Evolutionary conservation across 768 basidiomycete genomes (phyloP).

Genomic region (Gymnopilus dilepis): DNA sequence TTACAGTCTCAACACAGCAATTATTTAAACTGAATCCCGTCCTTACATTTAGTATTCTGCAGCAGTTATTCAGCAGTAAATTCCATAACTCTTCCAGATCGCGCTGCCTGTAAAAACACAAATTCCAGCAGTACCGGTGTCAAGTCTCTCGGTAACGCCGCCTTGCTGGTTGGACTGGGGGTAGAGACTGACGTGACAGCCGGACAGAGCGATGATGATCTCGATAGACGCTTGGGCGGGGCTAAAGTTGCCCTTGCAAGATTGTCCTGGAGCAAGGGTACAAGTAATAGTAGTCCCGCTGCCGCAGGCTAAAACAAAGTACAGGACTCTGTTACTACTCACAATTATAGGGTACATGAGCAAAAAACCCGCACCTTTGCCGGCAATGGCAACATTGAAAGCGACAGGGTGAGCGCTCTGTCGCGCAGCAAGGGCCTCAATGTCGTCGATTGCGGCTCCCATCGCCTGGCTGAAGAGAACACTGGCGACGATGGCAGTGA

Average conservation of each 20-base stretch:
- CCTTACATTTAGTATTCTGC: too few relatives aligned
- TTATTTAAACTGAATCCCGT: too few relatives aligned
- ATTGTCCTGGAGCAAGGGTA: not conserved
- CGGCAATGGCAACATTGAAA: slow-evolving; percentile 7
- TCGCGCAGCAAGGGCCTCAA: not conserved
- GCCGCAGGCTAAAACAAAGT: not conserved
- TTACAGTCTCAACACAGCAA: too few relatives aligned
- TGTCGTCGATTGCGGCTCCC: not conserved
- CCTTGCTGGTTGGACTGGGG: not conserved
- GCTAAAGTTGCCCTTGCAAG: slow-evolving; percentile 5
- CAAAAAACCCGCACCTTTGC: not conserved
- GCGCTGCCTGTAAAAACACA: not conserved
- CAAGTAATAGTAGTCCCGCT: not conserved
- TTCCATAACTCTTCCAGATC: not conserved
- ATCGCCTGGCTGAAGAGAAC: not conserved
- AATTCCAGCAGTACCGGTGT: not conserved
- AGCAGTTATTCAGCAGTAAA: not conserved
- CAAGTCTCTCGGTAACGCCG: not conserved
- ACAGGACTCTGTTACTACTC: not conserved
- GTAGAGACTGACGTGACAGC: slow-evolving; percentile 2
- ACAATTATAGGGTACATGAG: too few relatives aligned
- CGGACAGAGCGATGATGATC: not conserved
- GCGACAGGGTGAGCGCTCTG: not conserved
- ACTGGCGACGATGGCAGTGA: not conserved
- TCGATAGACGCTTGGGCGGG: not conserved